phyloP scores from a whole-genome alignment of 352 stramenopile genomes.

The Plasmopara viticola region DNA sequence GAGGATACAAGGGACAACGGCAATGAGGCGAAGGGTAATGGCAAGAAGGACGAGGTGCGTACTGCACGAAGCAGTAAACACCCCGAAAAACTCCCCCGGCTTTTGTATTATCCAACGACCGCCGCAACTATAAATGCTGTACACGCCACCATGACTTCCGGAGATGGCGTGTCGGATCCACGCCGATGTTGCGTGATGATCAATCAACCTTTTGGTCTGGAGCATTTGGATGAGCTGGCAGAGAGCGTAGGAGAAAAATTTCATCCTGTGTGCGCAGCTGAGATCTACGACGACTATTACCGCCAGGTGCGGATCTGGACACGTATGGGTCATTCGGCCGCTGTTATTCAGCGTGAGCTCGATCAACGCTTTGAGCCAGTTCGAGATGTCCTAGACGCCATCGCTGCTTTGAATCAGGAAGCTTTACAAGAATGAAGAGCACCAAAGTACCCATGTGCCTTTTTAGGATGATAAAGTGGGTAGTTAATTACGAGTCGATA shows the following conservation, averaged over 20 bases:
- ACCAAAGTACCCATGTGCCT: too few species aligned
- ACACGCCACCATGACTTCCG: slow-evolving; percentile 41
- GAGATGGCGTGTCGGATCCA: slow-evolving; percentile 33
- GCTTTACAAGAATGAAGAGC: slow-evolving; percentile 3
- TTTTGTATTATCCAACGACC: slow-evolving; percentile 60
- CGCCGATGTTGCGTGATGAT: slow-evolving; percentile 54
- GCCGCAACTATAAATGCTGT: slow-evolving; percentile 59
- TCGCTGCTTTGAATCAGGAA: slow-evolving; percentile 22
- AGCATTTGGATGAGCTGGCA: slow-evolving; percentile 49
- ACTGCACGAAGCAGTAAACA: slow-evolving; percentile 31
- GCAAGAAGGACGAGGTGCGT: slow-evolving; percentile 7
- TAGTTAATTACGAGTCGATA: neutral
- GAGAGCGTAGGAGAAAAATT: slow-evolving; percentile 46
- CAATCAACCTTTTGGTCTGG: slow-evolving; percentile 51
- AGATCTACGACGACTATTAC: slow-evolving; percentile 71
- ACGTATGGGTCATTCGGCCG: slow-evolving; percentile 50
- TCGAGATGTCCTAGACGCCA: slow-evolving; percentile 31
- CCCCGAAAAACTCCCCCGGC: slow-evolving; percentile 36
- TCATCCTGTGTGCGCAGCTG: slow-evolving; percentile 52
- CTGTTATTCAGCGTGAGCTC: slow-evolving; percentile 45
- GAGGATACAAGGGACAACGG: slow-evolving; percentile 8
- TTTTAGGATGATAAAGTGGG: neutral
- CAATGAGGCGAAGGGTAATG: neutral
- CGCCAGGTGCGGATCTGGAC: slow-evolving; percentile 66
- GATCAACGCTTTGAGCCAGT: slow-evolving; percentile 45